Percentiles rank a stretch among this genome's conserved stretches.
These are phyloP conservation scores for Heracleum sosnowskyi DNA, from an alignment of 129 eudicot species.

Conservation along the genomic window DNA sequence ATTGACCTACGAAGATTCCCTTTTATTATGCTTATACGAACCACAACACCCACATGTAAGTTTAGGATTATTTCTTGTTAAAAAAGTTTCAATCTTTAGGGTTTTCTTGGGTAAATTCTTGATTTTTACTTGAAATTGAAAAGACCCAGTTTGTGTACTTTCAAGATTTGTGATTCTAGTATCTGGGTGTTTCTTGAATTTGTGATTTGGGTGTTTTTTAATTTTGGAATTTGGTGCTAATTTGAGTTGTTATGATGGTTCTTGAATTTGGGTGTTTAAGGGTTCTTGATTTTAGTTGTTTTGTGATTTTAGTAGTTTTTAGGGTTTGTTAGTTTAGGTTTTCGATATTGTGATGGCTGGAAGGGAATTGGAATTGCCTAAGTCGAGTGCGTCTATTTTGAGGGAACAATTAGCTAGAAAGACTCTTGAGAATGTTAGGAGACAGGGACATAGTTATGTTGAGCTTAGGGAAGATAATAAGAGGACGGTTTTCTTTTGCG, in stretches of 20 bases:
- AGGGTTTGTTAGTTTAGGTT: constrained; percentile 5
- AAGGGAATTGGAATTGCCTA: constrained; percentile 50
- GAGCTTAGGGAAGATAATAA: constrained; percentile 89
- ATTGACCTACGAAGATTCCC: constrained; percentile 37
- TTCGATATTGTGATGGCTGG: constrained; percentile 36
- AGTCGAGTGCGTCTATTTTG: constrained; percentile 28
- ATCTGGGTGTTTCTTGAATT: constrained; percentile 12
- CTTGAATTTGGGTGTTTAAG: constrained; percentile 13
- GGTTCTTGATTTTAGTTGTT: constrained; percentile 6
- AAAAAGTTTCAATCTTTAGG: constrained; percentile 9
- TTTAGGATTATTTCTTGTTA: constrained; percentile 32
- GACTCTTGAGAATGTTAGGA: constrained; percentile 52
- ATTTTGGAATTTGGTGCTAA: neutral
- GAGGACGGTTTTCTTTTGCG: constrained; percentile 69
- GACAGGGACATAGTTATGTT: constrained; percentile 67
- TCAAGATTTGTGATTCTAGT: constrained; percentile 9
- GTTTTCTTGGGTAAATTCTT: neutral
- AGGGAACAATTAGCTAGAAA: constrained; percentile 56
- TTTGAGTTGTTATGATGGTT: constrained; percentile 3
- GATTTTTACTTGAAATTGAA: neutral
- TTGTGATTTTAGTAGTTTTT: neutral
- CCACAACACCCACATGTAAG: constrained; percentile 55
- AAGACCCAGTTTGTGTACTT: constrained; percentile 10
- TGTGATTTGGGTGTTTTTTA: neutral
- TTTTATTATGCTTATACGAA: constrained; percentile 44